Evolutionary conservation across 805 yeast species (phyloP), one percentile per base, ranked within the genome.

Genomic region (Ogataea neopini): DNA sequence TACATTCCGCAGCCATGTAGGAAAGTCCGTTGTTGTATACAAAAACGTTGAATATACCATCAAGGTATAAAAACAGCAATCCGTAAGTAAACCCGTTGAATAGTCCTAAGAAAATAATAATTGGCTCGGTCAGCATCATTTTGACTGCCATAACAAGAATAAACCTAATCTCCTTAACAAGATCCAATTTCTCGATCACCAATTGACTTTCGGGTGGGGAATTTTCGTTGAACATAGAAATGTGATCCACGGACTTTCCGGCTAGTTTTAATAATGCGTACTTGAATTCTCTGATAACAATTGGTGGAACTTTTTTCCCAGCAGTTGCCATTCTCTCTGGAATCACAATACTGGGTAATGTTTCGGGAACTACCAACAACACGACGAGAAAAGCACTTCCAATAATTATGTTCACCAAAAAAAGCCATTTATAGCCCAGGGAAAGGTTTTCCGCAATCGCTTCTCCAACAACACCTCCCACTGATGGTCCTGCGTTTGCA

Each of bases 11-110:
- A 4, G 51, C 59, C 56, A 67, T 65, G 34, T 45, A 47, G 7
- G 66, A 57, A 17, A 67, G 56, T 10, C 63, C 63, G 44, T 66
- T 67, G 53, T 67, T 66, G 47, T 22, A 46, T 39, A 61, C 71
- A 42, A 67, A 67, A 37, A 67, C 70, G 46, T 61, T 61, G 47
- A 56, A 67, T 40, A 67, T 63, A 59, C 71, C 71, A 49, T 66
- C 71, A 37, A 59, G 58, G 52, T 67, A 67, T 40, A 67, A 51
- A 61, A 66, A 67, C 38, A 67, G 56, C 40, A 67, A 52, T 50
- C 68, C 71, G 47, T 67, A 67, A 15, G 68, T 63, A 42, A 67
- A 67, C 36, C 71, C 71, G 51, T 67, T 67, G 53, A 62, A 67
- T 2, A 66, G 55, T 50, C 68, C 66, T 41, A 67, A 56, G 49